Evolutionary conservation across 495 filamentous ascomycete species (phyloP), one percentile per base, ranked within the genome.

Genomic region (Cercophora newfieldiana): DNA sequence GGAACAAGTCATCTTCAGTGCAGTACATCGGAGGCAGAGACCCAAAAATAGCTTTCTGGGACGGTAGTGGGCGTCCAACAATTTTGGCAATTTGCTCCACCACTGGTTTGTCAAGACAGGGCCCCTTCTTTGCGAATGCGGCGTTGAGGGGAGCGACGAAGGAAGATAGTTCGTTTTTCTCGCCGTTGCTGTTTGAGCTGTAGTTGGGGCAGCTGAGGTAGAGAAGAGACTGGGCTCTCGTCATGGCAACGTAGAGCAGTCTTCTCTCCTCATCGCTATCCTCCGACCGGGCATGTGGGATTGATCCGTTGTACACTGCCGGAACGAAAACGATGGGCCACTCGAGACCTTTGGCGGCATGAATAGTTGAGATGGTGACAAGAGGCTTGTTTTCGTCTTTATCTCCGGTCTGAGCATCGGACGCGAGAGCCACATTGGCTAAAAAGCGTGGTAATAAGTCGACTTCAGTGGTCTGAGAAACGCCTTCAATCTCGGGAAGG

Each of bases 261-360:
- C 96, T 81, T 65, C 96, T 82, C 73, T 99, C 96, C 76, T 99
- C 96, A 64, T 94, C 90, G 18, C 82, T 80, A 71, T 98, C 93
- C 55, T 99, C 96, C 12, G 93, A 87, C 66, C 95, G 84, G n/a
- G 89, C 90, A 77, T 99, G 96, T 1, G 96, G 96, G 61, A 98
- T 97, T 19, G 89, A 95, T 16, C 94, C 94, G 31, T 95, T 87
- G 73, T 97, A 97, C 26, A 90, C 88, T 0, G 90, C 91, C 0
- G 96, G 94, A 14, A 99, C 88, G 75, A 99, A 99, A 0, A 99
- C 92, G 10, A 97, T 86, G 1, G 96, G 96, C 96, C 96, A 99
- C 72, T 99, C 96, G 0, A 99, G 81, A 3, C 96, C 94, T 74
- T 99, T 99, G 0, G 96, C 93, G 0, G 94, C 92, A 73, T 99